Evolutionary conservation across 2,329 filamentous ascomycete species (phyloP), one percentile per base, ranked within the genome.

Genomic region (Pyrenophora tritici-repentis): DNA sequence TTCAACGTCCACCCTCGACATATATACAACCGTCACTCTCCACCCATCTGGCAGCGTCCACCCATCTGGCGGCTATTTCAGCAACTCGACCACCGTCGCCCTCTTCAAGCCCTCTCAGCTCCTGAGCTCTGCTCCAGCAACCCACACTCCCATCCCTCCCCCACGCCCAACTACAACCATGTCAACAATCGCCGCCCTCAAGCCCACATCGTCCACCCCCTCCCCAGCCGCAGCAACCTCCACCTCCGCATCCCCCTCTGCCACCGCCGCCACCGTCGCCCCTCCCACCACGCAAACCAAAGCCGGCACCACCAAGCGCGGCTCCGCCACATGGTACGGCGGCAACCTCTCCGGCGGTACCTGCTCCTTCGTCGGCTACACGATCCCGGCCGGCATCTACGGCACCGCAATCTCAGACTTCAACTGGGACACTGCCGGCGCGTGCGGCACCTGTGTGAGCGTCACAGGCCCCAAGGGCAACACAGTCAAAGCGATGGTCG

Each of bases 311-410:
- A 56, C 56, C 33, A 63, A 63, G 31, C 36, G 39, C 6, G 72
- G 72, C 20, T 49, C 67, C 20, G 72, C 71, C n/a, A 73, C 71
- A 6, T 72, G 65, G 60, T 74, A 75, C 47, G 69, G 67, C 26
- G 71, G 71, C 6, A 73, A 74, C 65, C 66, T 84, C 2, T 68
- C 72, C 4, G 85, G 85, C 33, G 86, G 86, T 55, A 79, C 78
- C 51, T 89, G 86, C 72, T 83, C 81, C 10, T 87, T 88, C 76
- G 76, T 77, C 6, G 82, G 79, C 42, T 87, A 87, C 74, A 85
- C 79, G 2, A 74, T 88, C 20, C 85, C 86, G 6, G 75, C 79
- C 9, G 75, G 76, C 10, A 70, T 88, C 48, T 83, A 76, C 61
- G 86, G 86, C 47, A 85, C 84, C 8, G 86, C 86, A 1, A 78